phyloP scores from a whole-genome alignment of 257 asterid species.

The Solanum sejunctum region DNA sequence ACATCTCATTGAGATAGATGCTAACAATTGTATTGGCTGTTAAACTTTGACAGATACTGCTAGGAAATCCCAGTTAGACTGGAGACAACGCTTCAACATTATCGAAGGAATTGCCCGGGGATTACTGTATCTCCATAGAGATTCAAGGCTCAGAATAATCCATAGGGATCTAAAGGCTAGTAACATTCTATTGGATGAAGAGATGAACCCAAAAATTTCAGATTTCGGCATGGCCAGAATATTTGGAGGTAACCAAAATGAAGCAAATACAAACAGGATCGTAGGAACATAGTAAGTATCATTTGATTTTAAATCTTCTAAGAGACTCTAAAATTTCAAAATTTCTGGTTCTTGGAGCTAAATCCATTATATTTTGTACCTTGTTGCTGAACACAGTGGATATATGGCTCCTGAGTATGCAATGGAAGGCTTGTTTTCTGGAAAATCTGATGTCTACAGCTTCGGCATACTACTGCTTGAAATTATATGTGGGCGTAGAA shows the following conservation, averaged over 20 bases:
- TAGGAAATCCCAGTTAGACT: slow-evolving; percentile 41
- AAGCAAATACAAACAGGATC: slow-evolving; percentile 69
- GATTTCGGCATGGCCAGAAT: slow-evolving; percentile 96
- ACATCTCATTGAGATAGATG: not conserved
- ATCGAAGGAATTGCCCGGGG: slow-evolving; percentile 93
- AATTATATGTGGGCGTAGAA: slow-evolving; percentile 60
- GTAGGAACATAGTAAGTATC: slow-evolving; percentile 82
- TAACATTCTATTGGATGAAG: slow-evolving; percentile 74
- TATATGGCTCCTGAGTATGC: slow-evolving; percentile 98
- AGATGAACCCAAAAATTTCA: slow-evolving; percentile 87
- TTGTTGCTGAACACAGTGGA: slow-evolving; percentile 34
- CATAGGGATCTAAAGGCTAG: slow-evolving; percentile 84
- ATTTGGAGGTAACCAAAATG: slow-evolving; percentile 71
- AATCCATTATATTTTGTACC: not conserved
- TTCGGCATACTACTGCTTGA: slow-evolving; percentile 72
- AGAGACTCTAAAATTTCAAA: not conserved
- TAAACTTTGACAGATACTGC: slow-evolving; percentile 29
- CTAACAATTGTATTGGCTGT: not conserved
- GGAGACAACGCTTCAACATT: slow-evolving; percentile 50
- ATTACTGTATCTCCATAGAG: slow-evolving; percentile 77
- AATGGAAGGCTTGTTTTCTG: slow-evolving; percentile 84
- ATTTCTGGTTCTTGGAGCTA: not conserved
- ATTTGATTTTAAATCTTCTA: not conserved
- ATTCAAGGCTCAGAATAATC: slow-evolving; percentile 76
- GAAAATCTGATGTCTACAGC: slow-evolving; percentile 85